Conservation (phyloP, 2,329 filamentous ascomycete species). For the Pezicula neosporulosa region DNA sequence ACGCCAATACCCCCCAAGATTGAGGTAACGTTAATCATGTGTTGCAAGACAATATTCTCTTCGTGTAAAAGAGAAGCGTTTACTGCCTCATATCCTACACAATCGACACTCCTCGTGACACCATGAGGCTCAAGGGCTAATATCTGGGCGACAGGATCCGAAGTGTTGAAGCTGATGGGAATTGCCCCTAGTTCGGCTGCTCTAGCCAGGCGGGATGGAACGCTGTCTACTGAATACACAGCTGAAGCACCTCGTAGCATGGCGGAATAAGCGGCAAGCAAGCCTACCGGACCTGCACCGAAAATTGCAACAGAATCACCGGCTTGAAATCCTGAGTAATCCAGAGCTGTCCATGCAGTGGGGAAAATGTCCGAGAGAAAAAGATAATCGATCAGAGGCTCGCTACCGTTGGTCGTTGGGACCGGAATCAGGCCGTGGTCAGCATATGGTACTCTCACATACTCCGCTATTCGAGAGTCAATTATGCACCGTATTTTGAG, state of each 20-base stretch:
- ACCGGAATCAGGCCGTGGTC: not conserved
- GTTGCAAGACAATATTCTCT: not conserved
- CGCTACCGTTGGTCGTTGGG: not conserved
- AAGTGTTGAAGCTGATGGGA: slow-evolving; percentile 23
- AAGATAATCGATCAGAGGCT: slow-evolving; percentile 15
- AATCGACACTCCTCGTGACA: not conserved
- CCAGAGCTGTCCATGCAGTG: slow-evolving; percentile 17
- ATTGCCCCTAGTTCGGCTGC: slow-evolving; percentile 23
- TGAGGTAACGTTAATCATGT: not conserved
- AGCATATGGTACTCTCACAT: slow-evolving; percentile 2
- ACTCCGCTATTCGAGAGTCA: not conserved
- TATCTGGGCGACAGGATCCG: not conserved
- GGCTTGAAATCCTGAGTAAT: slow-evolving; percentile 14
- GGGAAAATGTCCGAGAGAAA: slow-evolving; percentile 19
- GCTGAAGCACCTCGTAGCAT: slow-evolving; percentile 20
- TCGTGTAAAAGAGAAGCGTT: not conserved
- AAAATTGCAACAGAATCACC: slow-evolving; percentile 26
- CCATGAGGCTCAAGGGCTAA: not conserved
- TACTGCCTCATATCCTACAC: not conserved
- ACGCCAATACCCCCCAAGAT: not conserved
- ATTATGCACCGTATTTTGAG: not conserved
- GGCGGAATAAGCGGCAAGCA: slow-evolving; percentile 24
- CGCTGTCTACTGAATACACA: slow-evolving; percentile 25
- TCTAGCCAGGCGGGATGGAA: slow-evolving; percentile 13
- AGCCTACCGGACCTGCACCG: slow-evolving; percentile 25